These are phyloP conservation scores for Aquanectria penicillioides DNA, from an alignment of 2,329 filamentous ascomycete genomes.

Conservation along the genomic window DNA sequence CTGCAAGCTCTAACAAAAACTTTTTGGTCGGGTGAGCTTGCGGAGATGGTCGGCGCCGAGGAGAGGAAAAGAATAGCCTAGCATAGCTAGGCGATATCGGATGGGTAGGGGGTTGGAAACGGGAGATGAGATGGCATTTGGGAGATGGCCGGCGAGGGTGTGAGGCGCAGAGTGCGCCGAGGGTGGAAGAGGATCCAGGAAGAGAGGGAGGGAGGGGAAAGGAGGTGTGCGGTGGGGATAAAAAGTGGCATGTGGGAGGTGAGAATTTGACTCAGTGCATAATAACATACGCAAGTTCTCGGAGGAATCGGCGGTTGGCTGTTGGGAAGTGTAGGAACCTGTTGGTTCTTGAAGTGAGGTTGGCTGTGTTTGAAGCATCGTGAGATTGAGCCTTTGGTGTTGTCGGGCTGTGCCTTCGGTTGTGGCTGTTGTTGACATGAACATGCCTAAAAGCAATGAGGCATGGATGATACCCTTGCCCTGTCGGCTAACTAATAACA, in stretches of 20 bases:
- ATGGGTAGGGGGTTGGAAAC: slow-evolving; percentile 1
- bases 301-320: background rate
- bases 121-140: background rate
- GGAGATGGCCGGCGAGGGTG: background rate
- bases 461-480: slow-evolving; percentile 16
- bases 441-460: slow-evolving; percentile 5
- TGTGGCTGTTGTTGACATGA: slow-evolving; percentile 8
- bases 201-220: background rate
- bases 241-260: background rate
- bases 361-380: slow-evolving; percentile 11
- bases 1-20: slow-evolving; percentile 24
- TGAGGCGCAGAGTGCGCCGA: background rate
- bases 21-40: slow-evolving; percentile 39
- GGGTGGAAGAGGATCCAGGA: background rate
- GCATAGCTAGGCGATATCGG: slow-evolving; percentile 28
- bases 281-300: background rate
- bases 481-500: background rate
- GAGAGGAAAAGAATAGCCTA: background rate
- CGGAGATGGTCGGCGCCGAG: slow-evolving; percentile 20
- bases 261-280: background rate
- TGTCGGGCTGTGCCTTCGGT: background rate
- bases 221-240: background rate
- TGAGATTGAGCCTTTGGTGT: slow-evolving; percentile 22
- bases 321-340: background rate
- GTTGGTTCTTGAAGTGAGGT: background rate